phyloP scores from a whole-genome alignment of 805 yeast genomes.

The Starmerella bacillaris region DNA sequence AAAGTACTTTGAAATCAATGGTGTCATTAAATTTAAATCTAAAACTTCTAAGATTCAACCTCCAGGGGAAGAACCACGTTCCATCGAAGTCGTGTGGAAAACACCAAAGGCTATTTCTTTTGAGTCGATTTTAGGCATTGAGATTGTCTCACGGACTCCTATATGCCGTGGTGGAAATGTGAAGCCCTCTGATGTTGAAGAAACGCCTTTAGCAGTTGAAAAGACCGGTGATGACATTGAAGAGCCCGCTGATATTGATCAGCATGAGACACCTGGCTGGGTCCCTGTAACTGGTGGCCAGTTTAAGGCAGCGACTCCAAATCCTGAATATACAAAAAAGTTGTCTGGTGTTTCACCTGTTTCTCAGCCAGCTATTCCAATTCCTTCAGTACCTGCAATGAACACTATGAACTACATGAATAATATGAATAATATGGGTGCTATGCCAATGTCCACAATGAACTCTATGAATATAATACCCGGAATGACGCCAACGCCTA shows the following conservation, averaged over 20 bases:
- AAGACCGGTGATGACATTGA: slow-evolving; percentile 2
- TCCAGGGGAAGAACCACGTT: slow-evolving; percentile 13
- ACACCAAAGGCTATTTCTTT: slow-evolving; percentile 16
- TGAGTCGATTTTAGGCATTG: slow-evolving; percentile 6
- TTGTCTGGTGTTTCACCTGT: not conserved
- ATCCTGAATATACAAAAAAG: slow-evolving; percentile 8
- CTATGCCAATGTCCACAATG: slow-evolving; percentile 3
- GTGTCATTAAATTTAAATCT: slow-evolving; percentile 13
- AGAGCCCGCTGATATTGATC: slow-evolving; percentile 8
- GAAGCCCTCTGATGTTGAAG: slow-evolving; percentile 10
- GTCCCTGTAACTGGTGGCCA: slow-evolving; percentile 6
- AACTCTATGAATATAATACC: slow-evolving; percentile 1
- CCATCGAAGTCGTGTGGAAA: slow-evolving; percentile 14
- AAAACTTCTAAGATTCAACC: slow-evolving; percentile 13
- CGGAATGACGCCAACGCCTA: slow-evolving; percentile 4
- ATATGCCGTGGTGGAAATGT: slow-evolving; percentile 20
- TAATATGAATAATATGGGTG: not conserved
- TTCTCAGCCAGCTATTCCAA: not conserved
- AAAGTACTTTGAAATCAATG: slow-evolving; percentile 18
- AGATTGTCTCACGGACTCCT: slow-evolving; percentile 15
- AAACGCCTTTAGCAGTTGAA: not conserved
- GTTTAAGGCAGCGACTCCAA: slow-evolving; percentile 6
- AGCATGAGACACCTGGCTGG: slow-evolving; percentile 2
- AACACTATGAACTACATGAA: not conserved
- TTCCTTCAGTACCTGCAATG: too few species aligned